A percentile compares a stretch with the other conserved stretches of the same genome.
Conservation (phyloP, 2,329 filamentous ascomycete genomes). For the Helicocarpus griseus region DNA sequence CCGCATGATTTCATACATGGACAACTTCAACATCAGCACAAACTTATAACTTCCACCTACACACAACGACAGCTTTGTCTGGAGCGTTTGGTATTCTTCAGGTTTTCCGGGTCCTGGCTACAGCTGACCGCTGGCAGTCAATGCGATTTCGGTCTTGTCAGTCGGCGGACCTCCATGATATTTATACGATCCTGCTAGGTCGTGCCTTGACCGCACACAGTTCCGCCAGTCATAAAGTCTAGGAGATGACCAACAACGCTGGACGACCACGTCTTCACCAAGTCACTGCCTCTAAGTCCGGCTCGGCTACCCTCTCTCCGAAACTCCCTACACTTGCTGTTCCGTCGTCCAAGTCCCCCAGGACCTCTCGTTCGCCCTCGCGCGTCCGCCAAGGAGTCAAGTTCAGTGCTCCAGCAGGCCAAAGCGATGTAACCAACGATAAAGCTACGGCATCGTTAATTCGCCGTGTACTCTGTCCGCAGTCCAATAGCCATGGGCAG, state of each 20-base stretch:
- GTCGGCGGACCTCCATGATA: conserved; percentile 1
- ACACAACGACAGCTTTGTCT: neutral
- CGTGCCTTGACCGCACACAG: neutral
- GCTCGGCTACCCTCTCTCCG: conserved; percentile 25
- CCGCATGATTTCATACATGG: neutral
- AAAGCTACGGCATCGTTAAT: conserved; percentile 72
- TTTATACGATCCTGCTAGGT: neutral
- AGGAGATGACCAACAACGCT: conserved; percentile 32
- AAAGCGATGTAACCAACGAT: conserved; percentile 53
- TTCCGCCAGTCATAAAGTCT: neutral
- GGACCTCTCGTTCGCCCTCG: conserved; percentile 23
- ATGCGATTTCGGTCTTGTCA: neutral
- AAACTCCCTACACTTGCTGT: conserved; percentile 19
- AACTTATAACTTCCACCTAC: too few relatives aligned
- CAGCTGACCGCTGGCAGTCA: neutral
- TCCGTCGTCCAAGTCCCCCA: conserved; percentile 21
- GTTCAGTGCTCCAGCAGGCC: conserved; percentile 22
- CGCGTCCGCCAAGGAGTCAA: conserved; percentile 17
- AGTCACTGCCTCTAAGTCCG: conserved; percentile 29
- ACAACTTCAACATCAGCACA: neutral
- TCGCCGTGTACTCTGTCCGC: conserved; percentile 73
- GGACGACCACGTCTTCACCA: conserved; percentile 31
- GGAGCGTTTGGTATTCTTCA: neutral
- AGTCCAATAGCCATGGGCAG: conserved; percentile 38
- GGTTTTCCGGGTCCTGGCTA: neutral